A percentile compares a stretch with the other conserved stretches of the same genome.
These are phyloP conservation scores for Atractiella rhizophila DNA, from an alignment of 768 basidiomycete species.

Conservation along the genomic window DNA sequence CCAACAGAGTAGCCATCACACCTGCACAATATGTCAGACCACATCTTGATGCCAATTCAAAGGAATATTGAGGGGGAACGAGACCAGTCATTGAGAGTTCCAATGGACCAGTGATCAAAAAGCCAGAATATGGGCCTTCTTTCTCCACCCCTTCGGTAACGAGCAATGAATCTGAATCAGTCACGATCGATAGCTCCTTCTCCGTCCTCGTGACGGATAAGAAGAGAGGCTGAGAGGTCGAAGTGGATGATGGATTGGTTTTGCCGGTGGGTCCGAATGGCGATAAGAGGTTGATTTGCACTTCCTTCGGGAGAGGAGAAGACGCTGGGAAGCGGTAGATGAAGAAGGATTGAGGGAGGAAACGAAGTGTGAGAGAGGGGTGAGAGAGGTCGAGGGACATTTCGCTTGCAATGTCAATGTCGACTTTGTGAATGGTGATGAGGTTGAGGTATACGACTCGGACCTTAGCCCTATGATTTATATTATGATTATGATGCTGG, in stretches of 20 bases:
- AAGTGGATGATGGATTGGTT: no score
- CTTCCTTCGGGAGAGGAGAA: background rate
- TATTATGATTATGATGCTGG: no score
- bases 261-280: no score
- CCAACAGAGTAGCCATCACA: conserved; percentile 1
- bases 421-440: no score
- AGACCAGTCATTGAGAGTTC: conserved; percentile 6
- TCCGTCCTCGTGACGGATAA: conserved; percentile 4
- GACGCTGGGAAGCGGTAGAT: conserved; percentile 1
- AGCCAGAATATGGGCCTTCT: background rate
- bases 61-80: background rate
- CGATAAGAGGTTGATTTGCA: background rate
- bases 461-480: no score
- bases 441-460: no score
- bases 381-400: conserved; percentile 3
- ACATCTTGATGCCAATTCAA: no score
- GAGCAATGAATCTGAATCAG: background rate
- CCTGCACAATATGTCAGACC: no score
- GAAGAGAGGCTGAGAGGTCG: background rate
- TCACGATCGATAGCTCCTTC: conserved; percentile 3
- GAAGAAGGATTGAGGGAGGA: background rate
- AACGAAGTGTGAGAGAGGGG: conserved; percentile 5
- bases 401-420: no score
- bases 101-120: conserved; percentile 7
- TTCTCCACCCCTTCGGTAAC: background rate